Evolutionary conservation across 202 grass and related monocot genomes (phyloP).

Genomic region (Brachypodium distachyon): DNA sequence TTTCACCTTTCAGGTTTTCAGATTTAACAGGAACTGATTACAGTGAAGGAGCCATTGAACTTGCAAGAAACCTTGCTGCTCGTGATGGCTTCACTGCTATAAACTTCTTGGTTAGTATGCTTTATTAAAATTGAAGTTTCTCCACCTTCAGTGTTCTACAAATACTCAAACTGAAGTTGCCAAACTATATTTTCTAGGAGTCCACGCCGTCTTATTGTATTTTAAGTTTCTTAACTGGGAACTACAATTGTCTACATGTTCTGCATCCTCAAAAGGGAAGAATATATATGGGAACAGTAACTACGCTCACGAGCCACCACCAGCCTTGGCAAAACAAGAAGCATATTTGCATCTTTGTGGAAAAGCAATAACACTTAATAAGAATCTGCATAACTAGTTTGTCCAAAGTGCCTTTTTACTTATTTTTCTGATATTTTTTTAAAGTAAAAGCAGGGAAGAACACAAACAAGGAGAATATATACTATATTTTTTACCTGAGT

Average conservation of each 20-base stretch:
- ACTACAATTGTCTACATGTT: background rate
- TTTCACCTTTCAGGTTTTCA: conserved; percentile 45
- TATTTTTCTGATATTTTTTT: background rate
- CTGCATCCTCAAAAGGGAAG: background rate
- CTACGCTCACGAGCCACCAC: background rate
- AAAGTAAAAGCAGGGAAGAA: background rate
- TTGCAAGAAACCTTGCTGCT: conserved; percentile 68
- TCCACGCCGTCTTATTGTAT: background rate
- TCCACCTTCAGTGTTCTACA: background rate
- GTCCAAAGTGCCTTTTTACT: background rate
- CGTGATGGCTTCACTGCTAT: conserved; percentile 74
- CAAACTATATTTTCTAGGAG: background rate
- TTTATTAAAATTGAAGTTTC: background rate
- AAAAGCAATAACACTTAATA: background rate
- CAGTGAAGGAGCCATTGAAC: conserved; percentile 88
- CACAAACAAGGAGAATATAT: background rate
- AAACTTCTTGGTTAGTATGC: conserved; percentile 65
- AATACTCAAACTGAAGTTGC: background rate
- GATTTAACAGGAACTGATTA: conserved; percentile 96
- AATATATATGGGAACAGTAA: background rate
- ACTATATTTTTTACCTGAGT: background rate
- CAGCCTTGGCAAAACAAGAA: background rate
- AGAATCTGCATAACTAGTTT: background rate
- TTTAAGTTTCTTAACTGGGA: background rate
- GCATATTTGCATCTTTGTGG: background rate